phyloP scores from a whole-genome alignment of 768 basidiomycete genomes.

The Tulasnella sp. region DNA sequence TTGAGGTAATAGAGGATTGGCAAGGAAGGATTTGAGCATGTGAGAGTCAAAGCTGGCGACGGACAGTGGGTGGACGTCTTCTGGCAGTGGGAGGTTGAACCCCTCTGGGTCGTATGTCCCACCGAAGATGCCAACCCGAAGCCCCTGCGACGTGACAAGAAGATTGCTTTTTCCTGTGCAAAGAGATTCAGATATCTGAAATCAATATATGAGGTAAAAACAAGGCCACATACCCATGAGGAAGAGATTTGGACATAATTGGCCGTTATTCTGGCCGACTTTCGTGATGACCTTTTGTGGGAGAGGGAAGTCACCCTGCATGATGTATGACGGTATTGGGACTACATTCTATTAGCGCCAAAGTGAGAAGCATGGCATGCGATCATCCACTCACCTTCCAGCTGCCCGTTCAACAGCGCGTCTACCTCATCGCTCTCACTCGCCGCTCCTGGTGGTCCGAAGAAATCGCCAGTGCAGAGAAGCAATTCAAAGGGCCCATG shows the following conservation, averaged over 20 bases:
- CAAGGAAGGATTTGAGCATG: conserved; percentile 18
- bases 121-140: conserved; percentile 67
- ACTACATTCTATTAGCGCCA: conserved; percentile 33
- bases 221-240: conserved; percentile 59
- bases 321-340: conserved; percentile 85
- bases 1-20: conserved; percentile 10
- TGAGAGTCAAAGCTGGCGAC: conserved; percentile 14
- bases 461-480: conserved; percentile 78
- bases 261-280: conserved; percentile 63
- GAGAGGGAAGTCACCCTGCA: conserved; percentile 71
- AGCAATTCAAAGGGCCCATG: conserved; percentile 87
- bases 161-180: conserved; percentile 65
- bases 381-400: conserved; percentile 41
- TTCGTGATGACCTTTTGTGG: conserved; percentile 63
- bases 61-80: conserved; percentile 4
- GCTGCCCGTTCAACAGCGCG: conserved; percentile 50
- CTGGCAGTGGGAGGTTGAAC: conserved; percentile 17
- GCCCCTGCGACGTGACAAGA: conserved; percentile 63
- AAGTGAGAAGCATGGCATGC: neutral
- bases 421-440: conserved; percentile 39
- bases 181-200: neutral
- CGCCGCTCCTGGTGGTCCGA: conserved; percentile 39
- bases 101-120: conserved; percentile 54
- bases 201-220: neutral
- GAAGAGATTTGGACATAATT: conserved; percentile 72